Conservation (phyloP, 1,139 yeast species). For the Pichiaceae sp. region DNA sequence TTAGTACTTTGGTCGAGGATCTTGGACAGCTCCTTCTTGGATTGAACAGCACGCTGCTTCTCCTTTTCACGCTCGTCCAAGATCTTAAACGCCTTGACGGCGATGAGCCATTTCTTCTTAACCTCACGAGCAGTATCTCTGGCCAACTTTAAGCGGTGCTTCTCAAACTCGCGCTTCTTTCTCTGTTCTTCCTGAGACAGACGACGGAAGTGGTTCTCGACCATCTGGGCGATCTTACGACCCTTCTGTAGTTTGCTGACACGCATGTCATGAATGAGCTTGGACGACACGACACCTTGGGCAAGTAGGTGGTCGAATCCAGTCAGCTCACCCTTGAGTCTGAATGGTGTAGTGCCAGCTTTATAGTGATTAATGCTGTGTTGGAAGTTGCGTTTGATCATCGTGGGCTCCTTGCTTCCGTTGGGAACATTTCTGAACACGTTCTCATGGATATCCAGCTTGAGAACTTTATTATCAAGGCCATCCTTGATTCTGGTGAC, state of each 20-base stretch:
- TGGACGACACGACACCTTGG: slow-evolving; percentile 71
- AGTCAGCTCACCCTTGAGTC: slow-evolving; percentile 37
- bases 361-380: slow-evolving; percentile 24
- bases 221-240: slow-evolving; percentile 68
- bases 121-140: slow-evolving; percentile 77
- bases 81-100: slow-evolving; percentile 68
- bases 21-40: slow-evolving; percentile 80
- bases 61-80: slow-evolving; percentile 51
- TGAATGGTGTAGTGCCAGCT: slow-evolving; percentile 33
- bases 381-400: slow-evolving; percentile 23
- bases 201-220: slow-evolving; percentile 81
- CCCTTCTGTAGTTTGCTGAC: slow-evolving; percentile 61
- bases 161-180: slow-evolving; percentile 62
- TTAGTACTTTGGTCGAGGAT: slow-evolving; percentile 90
- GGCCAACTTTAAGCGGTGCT: slow-evolving; percentile 58
- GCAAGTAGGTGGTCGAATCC: slow-evolving; percentile 66
- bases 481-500: slow-evolving; percentile 46
- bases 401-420: slow-evolving; percentile 26
- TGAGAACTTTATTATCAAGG: slow-evolving; percentile 38
- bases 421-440: slow-evolving; percentile 23
- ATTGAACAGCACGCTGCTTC: slow-evolving; percentile 63
- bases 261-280: slow-evolving; percentile 60
- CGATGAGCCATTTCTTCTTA: slow-evolving; percentile 84
- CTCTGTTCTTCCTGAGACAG: slow-evolving; percentile 86
- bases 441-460: slow-evolving; percentile 32